Base-by-base conservation (phyloP, 129 eudicot genomes). In the Scalesia atractyloides region DNA sequence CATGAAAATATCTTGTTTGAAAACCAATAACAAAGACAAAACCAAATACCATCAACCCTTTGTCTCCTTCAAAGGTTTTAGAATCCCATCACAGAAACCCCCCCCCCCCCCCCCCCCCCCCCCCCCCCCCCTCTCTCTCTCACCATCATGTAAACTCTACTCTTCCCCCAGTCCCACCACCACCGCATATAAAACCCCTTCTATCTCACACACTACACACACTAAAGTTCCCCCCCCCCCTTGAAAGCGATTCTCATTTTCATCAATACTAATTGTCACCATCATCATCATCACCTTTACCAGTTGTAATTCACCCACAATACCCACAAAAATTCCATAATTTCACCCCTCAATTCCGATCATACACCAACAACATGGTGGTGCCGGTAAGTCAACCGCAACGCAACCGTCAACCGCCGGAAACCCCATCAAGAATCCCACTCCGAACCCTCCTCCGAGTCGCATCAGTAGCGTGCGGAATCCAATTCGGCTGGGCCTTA, bases 401-500 rank as follows among this genome's bases (percentile, higher is more conserved):
- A 22, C 50, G 84, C 50, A 53, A 53, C 57, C 77, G 78, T 48
- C 46, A 62, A 22, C 82, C 80, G 56, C 81, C 43, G 51, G 81
- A 77, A 43, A 44, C 66, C 41, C 82, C 82, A 26, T 15, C 83
- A n/a, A 62, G 83, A 17, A 81, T 82, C 0, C 77, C 88, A 0
- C 84, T 90, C 9, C 83, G 92, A 7, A 51, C 81, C 2, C 88
- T 94, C 1, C 46, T 94, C 68, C 83, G 92, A 15, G 99, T 94
- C 0, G 88, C 99, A 0, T 94, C 99, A 10, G 96, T 94, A 3
- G 97, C 99, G 0, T 82, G 97, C 39, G 99, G 99, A 9, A 94
- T 94, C 10, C 99, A 94, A 60, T 94, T 94, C 82, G 99, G 99
- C 7, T 94, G 99, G 99, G 97, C 99, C 5, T 80, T 94, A 19